Conservation (phyloP, 73 alveolate species). For the Paramecium primaurelia region DNA sequence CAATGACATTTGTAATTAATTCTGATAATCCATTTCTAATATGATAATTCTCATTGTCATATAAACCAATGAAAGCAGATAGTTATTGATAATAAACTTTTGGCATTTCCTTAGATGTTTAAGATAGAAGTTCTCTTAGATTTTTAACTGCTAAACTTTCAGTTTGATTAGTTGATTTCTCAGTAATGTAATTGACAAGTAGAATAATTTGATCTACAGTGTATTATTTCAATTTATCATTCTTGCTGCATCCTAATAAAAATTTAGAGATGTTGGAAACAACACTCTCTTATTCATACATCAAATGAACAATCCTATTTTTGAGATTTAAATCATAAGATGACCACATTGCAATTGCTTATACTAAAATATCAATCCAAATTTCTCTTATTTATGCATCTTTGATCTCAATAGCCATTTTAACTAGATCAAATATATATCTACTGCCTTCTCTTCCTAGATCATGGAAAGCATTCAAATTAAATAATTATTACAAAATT, state of each 20-base stretch:
- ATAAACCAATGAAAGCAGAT: not conserved
- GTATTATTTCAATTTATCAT: not conserved
- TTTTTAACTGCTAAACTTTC: constrained; percentile 26
- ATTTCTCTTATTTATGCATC: not conserved
- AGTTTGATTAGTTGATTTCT: not conserved
- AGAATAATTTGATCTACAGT: not conserved
- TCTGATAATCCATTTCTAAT: constrained; percentile 12
- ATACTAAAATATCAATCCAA: not conserved
- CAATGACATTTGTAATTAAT: not conserved
- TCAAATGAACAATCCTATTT: not conserved
- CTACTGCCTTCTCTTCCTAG: constrained; percentile 10
- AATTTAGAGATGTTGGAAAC: not conserved
- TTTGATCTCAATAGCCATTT: constrained; percentile 1
- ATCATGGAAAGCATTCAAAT: not conserved
- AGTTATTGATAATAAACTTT: not conserved
- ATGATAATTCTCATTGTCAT: constrained; percentile 22
- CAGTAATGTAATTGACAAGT: not conserved
- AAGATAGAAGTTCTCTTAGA: not conserved
- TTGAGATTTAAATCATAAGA: not conserved
- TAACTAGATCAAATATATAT: not conserved
- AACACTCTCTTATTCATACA: not conserved
- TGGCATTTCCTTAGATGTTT: constrained; percentile 14
- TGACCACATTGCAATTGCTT: not conserved
- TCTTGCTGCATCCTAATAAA: not conserved
- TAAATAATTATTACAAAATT: not conserved